Evolutionary conservation across 495 filamentous ascomycete species (phyloP).

Genomic region (Neurospora discreta): DNA sequence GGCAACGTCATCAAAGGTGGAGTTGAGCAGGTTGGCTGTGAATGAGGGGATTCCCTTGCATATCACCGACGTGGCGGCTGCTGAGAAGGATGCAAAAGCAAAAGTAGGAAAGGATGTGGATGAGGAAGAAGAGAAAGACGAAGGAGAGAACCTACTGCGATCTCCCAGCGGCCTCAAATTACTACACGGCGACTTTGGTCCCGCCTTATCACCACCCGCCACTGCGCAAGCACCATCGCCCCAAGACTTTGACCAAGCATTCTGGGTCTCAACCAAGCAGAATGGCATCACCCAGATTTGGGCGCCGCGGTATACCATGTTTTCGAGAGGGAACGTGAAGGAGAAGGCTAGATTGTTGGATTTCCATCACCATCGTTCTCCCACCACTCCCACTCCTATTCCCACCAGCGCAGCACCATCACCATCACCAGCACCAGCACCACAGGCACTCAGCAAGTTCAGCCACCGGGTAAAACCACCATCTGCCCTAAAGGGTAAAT

Average conservation of each 20-base stretch:
- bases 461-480: not conserved
- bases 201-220: constrained; percentile 6
- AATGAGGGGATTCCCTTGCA: constrained; percentile 37
- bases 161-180: constrained; percentile 51
- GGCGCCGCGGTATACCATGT: constrained; percentile 87
- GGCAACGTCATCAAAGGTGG: constrained; percentile 15
- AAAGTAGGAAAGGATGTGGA: too few species aligned
- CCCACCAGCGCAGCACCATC: not conserved
- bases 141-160: constrained; percentile 51
- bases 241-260: constrained; percentile 47
- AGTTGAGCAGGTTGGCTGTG: constrained; percentile 57
- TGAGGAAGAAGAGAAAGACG: not conserved
- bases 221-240: constrained; percentile 9
- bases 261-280: constrained; percentile 68
- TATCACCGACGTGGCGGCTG: too few species aligned
- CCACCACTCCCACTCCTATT: not conserved
- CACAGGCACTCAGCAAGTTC: too few species aligned
- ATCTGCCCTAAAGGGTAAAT: constrained; percentile 3
- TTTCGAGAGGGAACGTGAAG: constrained; percentile 75
- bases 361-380: constrained; percentile 18
- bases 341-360: constrained; percentile 69
- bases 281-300: constrained; percentile 76
- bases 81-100: too few species aligned
- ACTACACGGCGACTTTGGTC: constrained; percentile 59
- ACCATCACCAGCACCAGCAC: not conserved